Evolutionary conservation across 2,329 filamentous ascomycete genomes (phyloP), one percentile per base, ranked within the genome.

Genomic region (Curvularia sp.): DNA sequence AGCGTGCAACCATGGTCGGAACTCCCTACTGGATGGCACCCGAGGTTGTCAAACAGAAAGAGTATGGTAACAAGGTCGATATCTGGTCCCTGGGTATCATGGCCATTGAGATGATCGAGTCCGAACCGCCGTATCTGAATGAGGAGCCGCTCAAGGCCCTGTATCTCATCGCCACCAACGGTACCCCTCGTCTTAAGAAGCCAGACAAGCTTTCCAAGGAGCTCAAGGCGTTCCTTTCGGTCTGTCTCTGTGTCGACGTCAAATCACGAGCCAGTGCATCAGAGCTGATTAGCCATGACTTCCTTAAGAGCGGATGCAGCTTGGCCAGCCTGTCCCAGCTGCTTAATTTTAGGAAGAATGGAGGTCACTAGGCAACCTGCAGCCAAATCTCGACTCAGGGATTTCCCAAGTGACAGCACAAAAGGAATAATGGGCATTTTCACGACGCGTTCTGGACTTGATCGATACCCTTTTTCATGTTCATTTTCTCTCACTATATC

Each of bases 11-110:
- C 57, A 98, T 99, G 95, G 95, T 99, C 54, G 95, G 95, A 65
- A 99, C 95, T 32, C 95, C 95, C 15, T 99, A 98, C 84, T 99
- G 95, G 95, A 99, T 99, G 95, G 95, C 95, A 8, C 95, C 95
- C 36, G 95, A 99, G 79, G 95, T 99, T 43, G 95, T 99, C 76
- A 98, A 98, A 82, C 95, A 98, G 78, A 98, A 98, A 82, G 94
- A 97, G 79, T 99, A 99, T 73, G 95, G 94, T 38, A 91, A 91
- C 74, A 98, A 98, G 83, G 95, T 98, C 63, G 95, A 99, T 75
- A 97, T 98, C 74, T 99, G 95, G 95, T 97, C 93, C 28, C 83
- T 99, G 61, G 95, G 95, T 73, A 99, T 99, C 80, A 99, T 98
- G 95, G 94, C 95, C 23, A 98, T 99, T 73, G 95, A 99, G 80